Percentiles rank a stretch among this genome's conserved stretches.
phyloP scores from a whole-genome alignment of 2,329 filamentous ascomycete genomes.

The Paraphoma chrysanthemicola region DNA sequence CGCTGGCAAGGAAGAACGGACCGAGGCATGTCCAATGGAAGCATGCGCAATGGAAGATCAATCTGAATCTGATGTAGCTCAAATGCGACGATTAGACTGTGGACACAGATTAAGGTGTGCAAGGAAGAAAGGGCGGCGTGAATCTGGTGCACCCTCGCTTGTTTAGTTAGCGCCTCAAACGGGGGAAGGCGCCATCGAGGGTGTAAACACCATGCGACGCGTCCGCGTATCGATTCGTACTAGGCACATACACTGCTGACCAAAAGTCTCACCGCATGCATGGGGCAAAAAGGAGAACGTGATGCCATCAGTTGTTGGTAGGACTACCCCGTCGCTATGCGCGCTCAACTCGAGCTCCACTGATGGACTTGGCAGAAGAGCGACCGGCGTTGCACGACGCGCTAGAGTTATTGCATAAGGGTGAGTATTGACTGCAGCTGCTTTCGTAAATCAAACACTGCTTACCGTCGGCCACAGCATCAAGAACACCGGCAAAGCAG shows the following conservation, averaged over 20 bases:
- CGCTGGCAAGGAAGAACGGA: background rate
- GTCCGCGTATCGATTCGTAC: slow-evolving; percentile 10
- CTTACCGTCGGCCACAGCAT: slow-evolving; percentile 41
- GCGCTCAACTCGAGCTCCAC: slow-evolving; percentile 11
- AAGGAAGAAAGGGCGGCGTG: slow-evolving; percentile 1
- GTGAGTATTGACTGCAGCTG: slow-evolving; percentile 32
- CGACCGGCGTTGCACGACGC: slow-evolving; percentile 41
- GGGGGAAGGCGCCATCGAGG: slow-evolving; percentile 28
- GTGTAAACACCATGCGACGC: slow-evolving; percentile 40
- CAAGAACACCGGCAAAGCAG: slow-evolving; percentile 66
- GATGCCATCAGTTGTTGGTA: slow-evolving; percentile 43
- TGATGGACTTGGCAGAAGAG: slow-evolving; percentile 38
- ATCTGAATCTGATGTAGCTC: slow-evolving; percentile 8
- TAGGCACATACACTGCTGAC: slow-evolving; percentile 28
- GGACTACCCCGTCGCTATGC: slow-evolving; percentile 11
- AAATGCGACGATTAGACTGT: slow-evolving; percentile 6
- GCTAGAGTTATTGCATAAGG: slow-evolving; percentile 45
- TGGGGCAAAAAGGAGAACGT: slow-evolving; percentile 25
- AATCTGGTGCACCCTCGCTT: slow-evolving; percentile 13
- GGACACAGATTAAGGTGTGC: too few species aligned
- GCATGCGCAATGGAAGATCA: slow-evolving; percentile 7
- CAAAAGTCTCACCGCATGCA: slow-evolving; percentile 29
- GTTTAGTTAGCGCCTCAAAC: slow-evolving; percentile 34
- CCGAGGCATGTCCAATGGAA: background rate
- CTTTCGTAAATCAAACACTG: slow-evolving; percentile 15